Conservation (phyloP, 768 basidiomycete genomes). For the Termitomyces eurrhizus region DNA sequence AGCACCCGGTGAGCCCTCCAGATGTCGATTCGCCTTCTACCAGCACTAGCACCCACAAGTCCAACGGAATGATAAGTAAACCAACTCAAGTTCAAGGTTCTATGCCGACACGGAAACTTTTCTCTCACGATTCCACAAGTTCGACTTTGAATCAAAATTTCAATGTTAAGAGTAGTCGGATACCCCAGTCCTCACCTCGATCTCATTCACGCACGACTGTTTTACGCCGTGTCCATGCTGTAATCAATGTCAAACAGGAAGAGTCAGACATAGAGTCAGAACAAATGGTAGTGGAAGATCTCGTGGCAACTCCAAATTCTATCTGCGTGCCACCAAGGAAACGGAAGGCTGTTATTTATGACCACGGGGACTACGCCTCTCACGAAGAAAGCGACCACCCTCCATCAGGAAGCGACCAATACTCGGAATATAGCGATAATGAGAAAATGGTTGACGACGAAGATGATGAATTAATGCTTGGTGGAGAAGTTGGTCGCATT, state of each 20-base stretch:
- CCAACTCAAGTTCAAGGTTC: constrained; percentile 6
- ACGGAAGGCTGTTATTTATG: constrained; percentile 5
- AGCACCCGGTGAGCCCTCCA: constrained; percentile 22
- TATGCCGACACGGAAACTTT: neutral
- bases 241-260: constrained; percentile 64
- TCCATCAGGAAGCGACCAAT: constrained; percentile 7
- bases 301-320: neutral
- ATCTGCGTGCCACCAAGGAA: constrained; percentile 3
- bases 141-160: constrained; percentile 3
- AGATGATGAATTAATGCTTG: constrained; percentile 62
- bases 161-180: constrained; percentile 2
- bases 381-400: constrained; percentile 6
- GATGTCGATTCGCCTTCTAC: constrained; percentile 22
- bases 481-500: constrained; percentile 41
- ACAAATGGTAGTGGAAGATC: neutral
- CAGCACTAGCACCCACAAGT: constrained; percentile 13
- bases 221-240: constrained; percentile 63
- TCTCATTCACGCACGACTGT: constrained; percentile 29
- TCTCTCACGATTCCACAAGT: neutral
- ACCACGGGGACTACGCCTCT: constrained; percentile 6
- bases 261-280: constrained; percentile 28
- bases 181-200: constrained; percentile 8
- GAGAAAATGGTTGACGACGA: constrained; percentile 36
- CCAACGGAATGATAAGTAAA: constrained; percentile 9
- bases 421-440: constrained; percentile 27